Conservation (phyloP, 148 eudicot species). For the Pharnaceum exiguum region DNA sequence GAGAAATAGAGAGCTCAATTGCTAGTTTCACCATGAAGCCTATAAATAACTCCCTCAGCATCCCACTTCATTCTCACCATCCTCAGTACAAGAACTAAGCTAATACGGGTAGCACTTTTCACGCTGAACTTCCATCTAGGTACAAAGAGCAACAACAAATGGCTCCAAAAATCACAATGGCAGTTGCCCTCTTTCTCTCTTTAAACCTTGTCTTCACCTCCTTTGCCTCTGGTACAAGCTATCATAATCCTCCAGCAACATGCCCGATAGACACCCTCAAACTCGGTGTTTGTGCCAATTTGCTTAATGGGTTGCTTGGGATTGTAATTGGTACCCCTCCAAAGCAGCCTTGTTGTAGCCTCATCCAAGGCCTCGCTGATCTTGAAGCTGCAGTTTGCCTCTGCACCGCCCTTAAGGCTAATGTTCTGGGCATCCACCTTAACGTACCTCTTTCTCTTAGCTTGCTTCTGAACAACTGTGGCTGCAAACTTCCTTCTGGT, state of each 20-base stretch:
- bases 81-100: slow-evolving; percentile 9
- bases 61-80: not conserved
- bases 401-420: slow-evolving; percentile 58
- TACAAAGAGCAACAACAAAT: no score
- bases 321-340: slow-evolving; percentile 41
- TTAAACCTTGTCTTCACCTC: no score
- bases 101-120: no score
- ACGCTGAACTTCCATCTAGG: no score
- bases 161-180: no score
- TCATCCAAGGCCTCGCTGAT: slow-evolving; percentile 43
- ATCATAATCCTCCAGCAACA: not conserved
- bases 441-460: slow-evolving; percentile 38
- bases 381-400: slow-evolving; percentile 62
- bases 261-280: slow-evolving; percentile 9
- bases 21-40: slow-evolving; percentile 1
- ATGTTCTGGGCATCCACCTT: slow-evolving; percentile 42
- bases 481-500: slow-evolving; percentile 24
- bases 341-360: slow-evolving; percentile 41
- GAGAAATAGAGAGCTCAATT: no score
- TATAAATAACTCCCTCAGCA: slow-evolving; percentile 13
- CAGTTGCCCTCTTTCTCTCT: no score
- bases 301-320: slow-evolving; percentile 28
- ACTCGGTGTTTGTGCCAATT: slow-evolving; percentile 41
- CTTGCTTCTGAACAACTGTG: slow-evolving; percentile 41
- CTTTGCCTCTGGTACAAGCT: no score